Percentiles rank a stretch among this genome's conserved stretches.
Evolutionary conservation across 2,329 filamentous ascomycete genomes (phyloP).

Genomic region (Verticillium dahliae): DNA sequence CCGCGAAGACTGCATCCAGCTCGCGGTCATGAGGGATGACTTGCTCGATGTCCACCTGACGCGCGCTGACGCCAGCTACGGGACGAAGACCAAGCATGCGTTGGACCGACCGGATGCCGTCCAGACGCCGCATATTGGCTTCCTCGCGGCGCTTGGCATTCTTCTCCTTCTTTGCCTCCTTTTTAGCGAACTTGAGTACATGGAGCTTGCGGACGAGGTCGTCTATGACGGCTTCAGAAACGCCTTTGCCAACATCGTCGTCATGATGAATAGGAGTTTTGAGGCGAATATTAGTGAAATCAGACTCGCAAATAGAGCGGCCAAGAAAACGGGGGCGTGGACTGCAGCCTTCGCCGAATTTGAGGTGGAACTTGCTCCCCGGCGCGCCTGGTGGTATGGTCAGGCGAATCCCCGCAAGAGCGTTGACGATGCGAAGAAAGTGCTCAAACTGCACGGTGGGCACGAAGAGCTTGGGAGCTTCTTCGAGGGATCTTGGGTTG

Average conservation of each 20-base stretch:
- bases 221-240: neutral
- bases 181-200: neutral
- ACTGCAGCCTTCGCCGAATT: constrained; percentile 53
- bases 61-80: neutral
- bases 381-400: constrained; percentile 48
- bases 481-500: constrained; percentile 35
- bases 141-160: constrained; percentile 1
- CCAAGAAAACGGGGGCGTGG: constrained; percentile 65
- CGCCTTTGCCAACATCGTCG: neutral
- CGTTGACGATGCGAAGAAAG: constrained; percentile 61
- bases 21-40: constrained; percentile 1
- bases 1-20: constrained; percentile 53
- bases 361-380: constrained; percentile 49
- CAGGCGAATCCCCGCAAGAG: constrained; percentile 44
- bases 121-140: neutral
- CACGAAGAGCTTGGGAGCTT: constrained; percentile 59
- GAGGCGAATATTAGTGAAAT: constrained; percentile 2
- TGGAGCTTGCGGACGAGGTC: constrained; percentile 1
- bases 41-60: neutral
- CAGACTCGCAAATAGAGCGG: constrained; percentile 27
- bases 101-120: constrained; percentile 7
- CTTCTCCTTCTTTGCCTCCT: constrained; percentile 7
- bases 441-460: constrained; percentile 57
- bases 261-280: constrained; percentile 1
- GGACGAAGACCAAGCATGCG: constrained; percentile 10